Conservation (phyloP, 495 filamentous ascomycete species). For the Penicillium ucsense region DNA sequence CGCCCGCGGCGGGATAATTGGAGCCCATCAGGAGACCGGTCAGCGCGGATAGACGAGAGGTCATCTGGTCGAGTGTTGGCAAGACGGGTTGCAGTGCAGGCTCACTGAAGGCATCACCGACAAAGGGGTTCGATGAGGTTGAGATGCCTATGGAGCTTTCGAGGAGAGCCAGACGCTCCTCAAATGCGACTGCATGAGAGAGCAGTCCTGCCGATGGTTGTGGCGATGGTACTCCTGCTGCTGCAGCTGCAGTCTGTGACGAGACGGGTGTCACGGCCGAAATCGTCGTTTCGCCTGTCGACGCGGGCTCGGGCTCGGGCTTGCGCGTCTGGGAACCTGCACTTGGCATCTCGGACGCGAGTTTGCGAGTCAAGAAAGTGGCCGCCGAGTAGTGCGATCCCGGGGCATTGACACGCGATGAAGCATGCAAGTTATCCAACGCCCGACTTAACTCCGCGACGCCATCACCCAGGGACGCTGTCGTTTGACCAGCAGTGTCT, state of each 20-base stretch:
- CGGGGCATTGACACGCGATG: conserved; percentile 20
- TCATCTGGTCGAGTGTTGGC: conserved; percentile 58
- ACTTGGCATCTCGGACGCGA: conserved; percentile 5
- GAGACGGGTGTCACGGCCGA: too few species aligned
- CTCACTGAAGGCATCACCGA: conserved; percentile 47
- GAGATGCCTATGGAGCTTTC: conserved; percentile 77
- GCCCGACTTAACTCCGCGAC: conserved; percentile 54
- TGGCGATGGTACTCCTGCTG: not conserved
- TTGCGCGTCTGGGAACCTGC: conserved; percentile 5
- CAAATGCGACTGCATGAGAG: conserved; percentile 78
- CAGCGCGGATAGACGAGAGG: conserved; percentile 33
- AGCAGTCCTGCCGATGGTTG: conserved; percentile 50
- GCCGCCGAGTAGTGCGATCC: conserved; percentile 25
- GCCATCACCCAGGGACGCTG: conserved; percentile 27
- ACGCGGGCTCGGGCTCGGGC: not conserved
- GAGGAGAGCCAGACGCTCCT: conserved; percentile 63
- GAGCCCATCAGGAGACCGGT: conserved; percentile 35
- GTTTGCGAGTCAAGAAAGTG: conserved; percentile 24
- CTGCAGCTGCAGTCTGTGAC: too few species aligned
- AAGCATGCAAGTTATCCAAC: conserved; percentile 46
- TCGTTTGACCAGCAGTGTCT: too few species aligned
- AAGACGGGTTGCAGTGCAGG: conserved; percentile 69
- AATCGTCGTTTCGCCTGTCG: not conserved
- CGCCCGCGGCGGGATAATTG: conserved; percentile 19
- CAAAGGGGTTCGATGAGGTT: conserved; percentile 53